phyloP scores from a whole-genome alignment of 75 land plant genomes.

The Pinus tabuliformis region DNA sequence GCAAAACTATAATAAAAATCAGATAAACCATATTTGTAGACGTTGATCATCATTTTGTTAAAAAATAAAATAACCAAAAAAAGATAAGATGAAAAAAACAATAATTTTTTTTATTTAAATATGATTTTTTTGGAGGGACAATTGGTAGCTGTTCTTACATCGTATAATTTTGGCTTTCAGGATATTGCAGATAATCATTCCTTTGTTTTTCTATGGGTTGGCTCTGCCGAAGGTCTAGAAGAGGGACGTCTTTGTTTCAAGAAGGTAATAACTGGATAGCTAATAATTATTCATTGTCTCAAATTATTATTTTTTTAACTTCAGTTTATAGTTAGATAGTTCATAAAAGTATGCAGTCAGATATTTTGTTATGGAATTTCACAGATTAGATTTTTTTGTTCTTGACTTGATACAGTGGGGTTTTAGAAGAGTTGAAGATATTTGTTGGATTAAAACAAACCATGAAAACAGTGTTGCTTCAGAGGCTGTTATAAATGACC shows the following conservation, averaged over 20 bases:
- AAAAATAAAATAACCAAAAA: too few relatives aligned
- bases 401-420: neutral
- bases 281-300: too few relatives aligned
- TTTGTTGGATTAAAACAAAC: conserved; percentile 3
- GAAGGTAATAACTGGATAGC: conserved; percentile 13
- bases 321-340: neutral
- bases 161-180: conserved; percentile 9
- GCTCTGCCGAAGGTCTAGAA: conserved; percentile 50
- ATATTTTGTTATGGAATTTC: neutral
- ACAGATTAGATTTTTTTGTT: neutral
- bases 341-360: too few relatives aligned
- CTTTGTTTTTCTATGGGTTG: conserved; percentile 52
- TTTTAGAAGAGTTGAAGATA: conserved; percentile 2
- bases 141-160: neutral
- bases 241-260: conserved; percentile 45
- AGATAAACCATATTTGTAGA: too few relatives aligned
- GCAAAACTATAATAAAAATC: too few relatives aligned
- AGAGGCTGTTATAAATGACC: neutral
- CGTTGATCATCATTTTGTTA: too few relatives aligned
- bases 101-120: too few relatives aligned
- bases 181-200: conserved; percentile 50
- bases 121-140: too few relatives aligned
- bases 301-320: too few relatives aligned
- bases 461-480: neutral
- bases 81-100: too few relatives aligned